Percentiles rank a stretch among this genome's conserved stretches.
phyloP scores from a whole-genome alignment of 306 rosid species.

The Cajanus cajan region DNA sequence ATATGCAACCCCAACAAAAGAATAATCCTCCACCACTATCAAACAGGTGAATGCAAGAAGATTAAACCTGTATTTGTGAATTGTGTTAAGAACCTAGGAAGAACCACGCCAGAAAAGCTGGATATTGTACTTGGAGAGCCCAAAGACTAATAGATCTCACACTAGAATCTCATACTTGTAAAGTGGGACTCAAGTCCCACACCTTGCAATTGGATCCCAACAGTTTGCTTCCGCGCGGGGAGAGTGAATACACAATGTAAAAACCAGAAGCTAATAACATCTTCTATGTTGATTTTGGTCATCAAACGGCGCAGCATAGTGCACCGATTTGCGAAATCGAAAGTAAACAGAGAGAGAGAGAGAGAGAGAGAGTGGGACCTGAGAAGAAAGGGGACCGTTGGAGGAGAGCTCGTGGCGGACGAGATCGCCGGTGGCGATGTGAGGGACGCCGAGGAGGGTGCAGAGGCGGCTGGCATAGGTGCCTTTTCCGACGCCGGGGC shows the following conservation, averaged over 20 bases:
- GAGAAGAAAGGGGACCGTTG: conserved; percentile 65
- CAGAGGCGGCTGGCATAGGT: conserved; percentile 88
- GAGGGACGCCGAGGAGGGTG: conserved; percentile 82
- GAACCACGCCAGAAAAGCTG: too few relatives aligned
- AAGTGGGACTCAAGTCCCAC: too few relatives aligned
- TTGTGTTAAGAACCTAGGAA: too few relatives aligned
- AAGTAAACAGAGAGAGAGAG: not conserved
- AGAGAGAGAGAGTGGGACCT: conserved; percentile 36
- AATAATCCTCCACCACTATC: not conserved
- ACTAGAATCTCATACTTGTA: too few relatives aligned
- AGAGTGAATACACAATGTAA: too few relatives aligned
- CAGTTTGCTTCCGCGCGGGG: too few relatives aligned
- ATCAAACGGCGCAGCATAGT: not conserved
- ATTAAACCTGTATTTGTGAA: too few relatives aligned
- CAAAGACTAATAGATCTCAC: too few relatives aligned
- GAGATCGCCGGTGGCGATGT: conserved; percentile 93
- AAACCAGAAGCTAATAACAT: too few relatives aligned
- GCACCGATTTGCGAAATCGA: not conserved
- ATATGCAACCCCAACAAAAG: not conserved
- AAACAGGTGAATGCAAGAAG: not conserved
- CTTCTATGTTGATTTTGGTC: too few relatives aligned
- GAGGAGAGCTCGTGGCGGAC: conserved; percentile 87
- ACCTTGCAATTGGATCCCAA: too few relatives aligned
- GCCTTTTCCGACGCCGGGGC: conserved; percentile 96
- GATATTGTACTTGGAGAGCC: too few relatives aligned